Evolutionary conservation across 805 yeast genomes (phyloP), one percentile per base, ranked within the genome.

Genomic region (Hanseniaspora guilliermondii): DNA sequence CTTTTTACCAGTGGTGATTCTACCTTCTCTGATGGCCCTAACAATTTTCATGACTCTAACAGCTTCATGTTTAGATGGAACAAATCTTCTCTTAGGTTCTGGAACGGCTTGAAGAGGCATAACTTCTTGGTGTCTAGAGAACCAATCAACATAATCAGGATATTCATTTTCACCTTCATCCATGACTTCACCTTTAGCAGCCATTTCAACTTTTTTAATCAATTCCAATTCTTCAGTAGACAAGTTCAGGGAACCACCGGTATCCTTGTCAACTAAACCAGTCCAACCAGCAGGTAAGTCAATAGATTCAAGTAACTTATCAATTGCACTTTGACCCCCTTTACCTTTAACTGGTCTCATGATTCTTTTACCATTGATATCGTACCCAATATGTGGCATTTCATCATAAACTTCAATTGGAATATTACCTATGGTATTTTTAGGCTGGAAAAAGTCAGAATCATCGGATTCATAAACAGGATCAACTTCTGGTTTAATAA

Each of bases 221-320:
- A 93, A 76, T 60, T 89, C 95, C 63, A 89, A 75, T 69, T 93
- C 98, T 65, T 91, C 97, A 53, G 77, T 76, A 7, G 87, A 79
- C 59, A 93, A 73, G 60, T 93, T 88, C 71, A 93, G 76, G 53
- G 86, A 75, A 9, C 80, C 68, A 58, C 98, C 99, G 6, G 97
- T 87, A 63, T 82, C 77, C 63, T 86, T 84, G 68, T 93, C 97
- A 58, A 91, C 71, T 58, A 93, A 74, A 47, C 99, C 99, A 16
- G 98, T 93, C 97, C 97, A 93, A 25, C 98, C 98, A 69, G 87
- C 94, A 14, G 98, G 98, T 59, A 93, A 74, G 58, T 93, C 99
- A 57, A 93, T 93, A 32, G 82, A 75, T 64, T 91, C 98, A 59
- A 93, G 72, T 58, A 93, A 76, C 63, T 83, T 85, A 64, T 93